phyloP scores from a whole-genome alignment of 257 asterid genomes.

The Nicotiana otophora region DNA sequence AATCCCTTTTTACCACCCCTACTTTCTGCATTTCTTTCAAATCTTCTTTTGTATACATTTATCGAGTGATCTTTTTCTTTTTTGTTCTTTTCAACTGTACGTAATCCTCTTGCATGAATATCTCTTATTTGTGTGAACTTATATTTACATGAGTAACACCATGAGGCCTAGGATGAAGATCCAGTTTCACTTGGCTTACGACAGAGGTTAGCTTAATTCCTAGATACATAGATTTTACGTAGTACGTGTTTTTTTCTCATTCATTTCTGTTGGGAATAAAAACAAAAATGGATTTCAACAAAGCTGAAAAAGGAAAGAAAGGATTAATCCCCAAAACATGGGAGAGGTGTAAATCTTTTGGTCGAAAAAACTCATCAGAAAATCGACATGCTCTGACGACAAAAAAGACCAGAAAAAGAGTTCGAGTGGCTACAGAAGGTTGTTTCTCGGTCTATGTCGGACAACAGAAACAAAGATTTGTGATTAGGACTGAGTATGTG shows the following conservation, averaged over 20 bases:
- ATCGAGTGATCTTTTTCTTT: too few species aligned
- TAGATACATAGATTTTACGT: background rate
- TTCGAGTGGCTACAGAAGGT: slow-evolving; percentile 36
- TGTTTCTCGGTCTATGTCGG: slow-evolving; percentile 60
- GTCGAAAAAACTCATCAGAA: slow-evolving; percentile 18
- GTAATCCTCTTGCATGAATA: background rate
- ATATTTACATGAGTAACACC: slow-evolving; percentile 40
- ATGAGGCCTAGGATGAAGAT: slow-evolving; percentile 53
- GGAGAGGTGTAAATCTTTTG: slow-evolving; percentile 49
- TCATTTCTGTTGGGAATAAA: background rate
- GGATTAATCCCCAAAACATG: slow-evolving; percentile 50
- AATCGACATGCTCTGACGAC: background rate
- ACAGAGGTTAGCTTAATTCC: slow-evolving; percentile 40
- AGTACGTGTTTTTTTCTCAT: background rate
- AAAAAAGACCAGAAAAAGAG: slow-evolving; percentile 18
- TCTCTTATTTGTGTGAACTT: background rate
- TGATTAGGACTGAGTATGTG: slow-evolving; percentile 37
- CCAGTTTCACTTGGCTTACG: slow-evolving; percentile 47
- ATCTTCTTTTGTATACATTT: too few species aligned
- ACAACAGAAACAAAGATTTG: slow-evolving; percentile 38
- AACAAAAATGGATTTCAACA: slow-evolving; percentile 20
- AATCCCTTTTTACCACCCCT: background rate
- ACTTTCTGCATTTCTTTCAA: background rate
- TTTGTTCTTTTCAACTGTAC: too few species aligned
- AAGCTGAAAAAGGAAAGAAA: slow-evolving; percentile 25